These are phyloP conservation scores for Diutina mesorugosa DNA, from an alignment of 1,139 yeast species.

Conservation along the genomic window DNA sequence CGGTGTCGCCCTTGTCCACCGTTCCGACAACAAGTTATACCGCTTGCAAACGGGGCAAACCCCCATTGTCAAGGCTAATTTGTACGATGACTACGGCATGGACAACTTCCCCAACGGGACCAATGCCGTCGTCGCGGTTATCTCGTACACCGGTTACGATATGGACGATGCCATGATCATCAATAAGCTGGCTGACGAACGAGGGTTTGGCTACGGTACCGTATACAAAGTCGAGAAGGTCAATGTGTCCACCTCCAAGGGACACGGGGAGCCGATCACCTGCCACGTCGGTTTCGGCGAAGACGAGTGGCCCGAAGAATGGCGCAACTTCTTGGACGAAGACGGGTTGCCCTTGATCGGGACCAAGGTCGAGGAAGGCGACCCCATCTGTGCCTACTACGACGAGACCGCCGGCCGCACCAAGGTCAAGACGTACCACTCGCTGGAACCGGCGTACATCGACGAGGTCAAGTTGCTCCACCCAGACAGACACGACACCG, in stretches of 20 bases:
- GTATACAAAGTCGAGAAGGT: constrained; percentile 90
- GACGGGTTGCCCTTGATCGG: constrained; percentile 95
- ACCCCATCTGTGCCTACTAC: constrained; percentile 85
- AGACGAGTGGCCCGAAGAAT: constrained; percentile 83
- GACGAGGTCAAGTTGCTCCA: constrained; percentile 91
- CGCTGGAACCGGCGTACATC: constrained; percentile 87
- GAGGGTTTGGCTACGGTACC: constrained; percentile 97
- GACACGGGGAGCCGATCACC: constrained; percentile 89
- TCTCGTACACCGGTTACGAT: constrained; percentile 97
- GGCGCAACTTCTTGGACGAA: constrained; percentile 78
- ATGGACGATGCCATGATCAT: constrained; percentile 99
- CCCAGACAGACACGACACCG: constrained; percentile 67
- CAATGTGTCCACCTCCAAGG: constrained; percentile 65
- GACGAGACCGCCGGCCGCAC: constrained; percentile 91
- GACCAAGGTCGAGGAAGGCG: constrained; percentile 82
- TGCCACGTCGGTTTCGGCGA: constrained; percentile 92
- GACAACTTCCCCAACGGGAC: constrained; percentile 98
- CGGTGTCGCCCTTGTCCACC: constrained; percentile 83
- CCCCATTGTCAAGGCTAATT: constrained; percentile 88
- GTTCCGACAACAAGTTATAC: constrained; percentile 91
- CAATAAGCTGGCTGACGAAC: constrained; percentile 91
- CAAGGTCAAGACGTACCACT: constrained; percentile 84
- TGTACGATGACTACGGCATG: constrained; percentile 94
- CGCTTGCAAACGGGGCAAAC: constrained; percentile 93
- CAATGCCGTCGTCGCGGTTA: constrained; percentile 97